These are phyloP conservation scores for Hymenochaete sp. DNA, from an alignment of 1,284 basidiomycete species.

Conservation along the genomic window DNA sequence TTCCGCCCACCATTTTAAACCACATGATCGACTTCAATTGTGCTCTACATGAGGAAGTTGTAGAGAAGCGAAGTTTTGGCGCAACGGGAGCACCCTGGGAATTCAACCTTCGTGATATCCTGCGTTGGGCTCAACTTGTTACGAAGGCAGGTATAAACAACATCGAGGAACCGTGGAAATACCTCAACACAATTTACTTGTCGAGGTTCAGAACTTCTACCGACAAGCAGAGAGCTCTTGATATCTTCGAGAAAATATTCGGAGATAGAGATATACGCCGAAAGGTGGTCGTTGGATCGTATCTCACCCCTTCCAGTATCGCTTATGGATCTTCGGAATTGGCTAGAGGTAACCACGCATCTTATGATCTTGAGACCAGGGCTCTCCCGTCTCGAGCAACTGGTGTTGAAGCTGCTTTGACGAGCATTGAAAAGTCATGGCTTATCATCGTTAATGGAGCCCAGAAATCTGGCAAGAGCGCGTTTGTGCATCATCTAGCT, in stretches of 20 bases:
- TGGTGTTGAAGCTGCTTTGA: constrained; percentile 68
- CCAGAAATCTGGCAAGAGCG: constrained; percentile 74
- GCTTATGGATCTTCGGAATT: constrained; percentile 59
- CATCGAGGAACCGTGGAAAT: constrained; percentile 44
- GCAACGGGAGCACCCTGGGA: constrained; percentile 93
- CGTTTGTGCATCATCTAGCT: constrained; percentile 66
- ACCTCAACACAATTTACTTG: constrained; percentile 70
- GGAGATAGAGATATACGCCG: constrained; percentile 27
- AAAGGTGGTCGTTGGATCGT: constrained; percentile 36
- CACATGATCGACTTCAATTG: constrained; percentile 85
- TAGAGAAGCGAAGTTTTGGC: constrained; percentile 63
- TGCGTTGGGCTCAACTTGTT: constrained; percentile 79
- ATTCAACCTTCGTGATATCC: constrained; percentile 94
- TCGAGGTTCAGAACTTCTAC: constrained; percentile 73
- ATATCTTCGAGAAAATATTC: constrained; percentile 61
- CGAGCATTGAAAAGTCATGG: constrained; percentile 76
- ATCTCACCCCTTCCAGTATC: constrained; percentile 41
- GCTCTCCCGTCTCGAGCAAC: constrained; percentile 61
- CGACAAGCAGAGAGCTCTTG: constrained; percentile 57
- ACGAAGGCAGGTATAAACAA: constrained; percentile 20
- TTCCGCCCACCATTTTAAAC: constrained; percentile 46
- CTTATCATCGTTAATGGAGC: constrained; percentile 82
- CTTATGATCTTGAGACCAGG: constrained; percentile 31
- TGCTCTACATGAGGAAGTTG: constrained; percentile 63
- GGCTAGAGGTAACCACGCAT: not conserved